phyloP scores from a whole-genome alignment of 2,329 filamentous ascomycete genomes.

The Nemania serpens region DNA sequence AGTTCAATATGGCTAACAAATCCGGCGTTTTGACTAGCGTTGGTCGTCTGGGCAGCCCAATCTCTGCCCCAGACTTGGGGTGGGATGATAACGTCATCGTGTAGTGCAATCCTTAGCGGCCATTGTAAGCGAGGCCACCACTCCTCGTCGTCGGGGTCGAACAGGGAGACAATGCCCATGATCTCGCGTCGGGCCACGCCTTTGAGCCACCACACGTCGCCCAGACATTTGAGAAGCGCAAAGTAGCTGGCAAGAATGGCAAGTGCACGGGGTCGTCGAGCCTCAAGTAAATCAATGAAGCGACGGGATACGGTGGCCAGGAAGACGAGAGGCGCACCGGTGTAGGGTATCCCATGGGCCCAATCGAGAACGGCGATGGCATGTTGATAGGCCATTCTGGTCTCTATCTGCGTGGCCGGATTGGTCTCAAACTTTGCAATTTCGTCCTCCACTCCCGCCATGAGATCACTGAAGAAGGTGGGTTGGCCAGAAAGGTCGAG shows the following conservation, averaged over 20 bases:
- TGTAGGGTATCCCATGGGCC: slow-evolving; percentile 65
- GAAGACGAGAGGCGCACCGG: slow-evolving; percentile 64
- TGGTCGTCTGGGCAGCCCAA: slow-evolving; percentile 50
- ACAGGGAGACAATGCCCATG: slow-evolving; percentile 63
- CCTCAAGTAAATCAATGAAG: slow-evolving; percentile 64
- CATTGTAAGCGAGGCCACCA: slow-evolving; percentile 68
- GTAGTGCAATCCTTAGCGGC: slow-evolving; percentile 63
- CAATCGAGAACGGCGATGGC: slow-evolving; percentile 69
- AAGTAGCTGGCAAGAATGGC: slow-evolving; percentile 70
- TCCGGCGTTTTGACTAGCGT: slow-evolving; percentile 37
- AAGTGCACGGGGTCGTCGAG: slow-evolving; percentile 63
- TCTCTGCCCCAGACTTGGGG: slow-evolving; percentile 62
- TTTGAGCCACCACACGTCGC: slow-evolving; percentile 71
- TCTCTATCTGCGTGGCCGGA: slow-evolving; percentile 36
- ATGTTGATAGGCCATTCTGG: slow-evolving; percentile 63
- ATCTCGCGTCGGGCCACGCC: slow-evolving; percentile 70
- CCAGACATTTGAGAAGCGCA: slow-evolving; percentile 65
- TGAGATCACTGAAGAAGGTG: slow-evolving; percentile 65
- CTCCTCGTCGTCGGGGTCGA: slow-evolving; percentile 58
- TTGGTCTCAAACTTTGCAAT: slow-evolving; percentile 43
- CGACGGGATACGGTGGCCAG: slow-evolving; percentile 66
- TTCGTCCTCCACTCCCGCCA: slow-evolving; percentile 63
- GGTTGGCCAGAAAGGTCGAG: slow-evolving; percentile 59
- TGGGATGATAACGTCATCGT: slow-evolving; percentile 58
- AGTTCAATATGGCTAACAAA: slow-evolving; percentile 54